Conservation (phyloP, 257 asterid genomes). For the Ballota nigra region DNA sequence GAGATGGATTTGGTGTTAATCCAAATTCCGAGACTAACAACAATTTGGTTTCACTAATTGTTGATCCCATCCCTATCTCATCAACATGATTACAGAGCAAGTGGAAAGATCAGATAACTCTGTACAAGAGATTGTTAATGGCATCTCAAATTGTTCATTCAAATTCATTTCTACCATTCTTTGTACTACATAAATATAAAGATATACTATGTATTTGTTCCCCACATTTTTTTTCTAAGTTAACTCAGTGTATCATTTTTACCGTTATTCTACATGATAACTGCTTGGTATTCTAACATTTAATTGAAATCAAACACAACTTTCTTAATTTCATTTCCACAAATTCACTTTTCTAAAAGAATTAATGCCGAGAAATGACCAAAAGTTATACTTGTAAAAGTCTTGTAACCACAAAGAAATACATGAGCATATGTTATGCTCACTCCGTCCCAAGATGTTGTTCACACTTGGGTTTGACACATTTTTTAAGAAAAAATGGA, state of each 20-base stretch:
- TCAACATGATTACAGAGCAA: not conserved
- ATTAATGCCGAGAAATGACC: too few relatives aligned
- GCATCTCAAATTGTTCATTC: not conserved
- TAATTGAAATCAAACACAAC: too few relatives aligned
- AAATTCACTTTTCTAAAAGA: too few relatives aligned
- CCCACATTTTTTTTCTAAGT: too few relatives aligned
- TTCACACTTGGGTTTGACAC: too few relatives aligned
- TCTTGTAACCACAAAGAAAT: too few relatives aligned
- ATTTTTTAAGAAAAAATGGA: too few relatives aligned
- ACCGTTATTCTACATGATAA: not conserved
- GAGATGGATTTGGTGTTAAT: not conserved
- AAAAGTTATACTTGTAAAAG: too few relatives aligned
- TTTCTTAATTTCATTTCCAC: too few relatives aligned
- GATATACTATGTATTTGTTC: not conserved
- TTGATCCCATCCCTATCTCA: not conserved
- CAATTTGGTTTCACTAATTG: not conserved
- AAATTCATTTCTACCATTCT: not conserved
- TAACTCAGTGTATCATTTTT: not conserved
- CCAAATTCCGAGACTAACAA: not conserved
- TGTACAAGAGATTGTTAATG: not conserved
- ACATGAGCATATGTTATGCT: too few relatives aligned
- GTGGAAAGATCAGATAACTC: not conserved
- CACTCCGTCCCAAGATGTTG: too few relatives aligned
- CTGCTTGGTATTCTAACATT: too few relatives aligned
- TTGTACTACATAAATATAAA: not conserved